Base-by-base conservation (phyloP, 805 yeast genomes). In the Hanseniaspora clermontiae region DNA sequence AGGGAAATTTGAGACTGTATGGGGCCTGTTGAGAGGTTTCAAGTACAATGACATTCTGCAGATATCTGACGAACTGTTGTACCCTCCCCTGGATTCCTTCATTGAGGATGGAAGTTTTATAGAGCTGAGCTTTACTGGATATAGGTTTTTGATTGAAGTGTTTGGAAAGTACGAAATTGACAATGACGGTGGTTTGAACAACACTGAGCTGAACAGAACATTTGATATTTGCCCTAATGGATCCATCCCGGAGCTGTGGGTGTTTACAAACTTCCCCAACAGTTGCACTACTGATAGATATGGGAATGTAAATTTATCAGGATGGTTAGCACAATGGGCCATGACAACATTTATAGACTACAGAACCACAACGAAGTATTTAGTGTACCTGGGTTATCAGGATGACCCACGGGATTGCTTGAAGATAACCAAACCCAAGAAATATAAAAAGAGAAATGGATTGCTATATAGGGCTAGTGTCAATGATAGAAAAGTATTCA, bases 291-390 rank as follows among this genome's bases (percentile, higher is more conserved):
- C 95, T 54, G 90, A 89, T 65, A 96, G 89, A 61, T 83, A 82
- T 60, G 97, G 96, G 0, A 78, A 81, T 65, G 89, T 93, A 4
- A 88, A 97, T 0, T 69, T 93, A 31, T 98, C 95, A 70, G 98
- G 99, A 2, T 93, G 99, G 99, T 71, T 93, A 40, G 98, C 98
- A 0, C 97, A 91, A 64, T 93, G 99, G 99, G 84, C 91, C 62
- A 85, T 93, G 86, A 88, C 96, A 0, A 91, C 97, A 0, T 89
- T 81, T 61, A 71, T 93, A 34, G 95, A 90, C 63, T 81, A 85
- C 65, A 81, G 77, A 62, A 83, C 88, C 0, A 89, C 97, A 0
- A 75, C 93, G 51, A 95, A 88, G 51, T 93, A 91, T 64, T 70
- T 93, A 59, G 95, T 95, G 0, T 87, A 87, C 70, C 75, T 93